These are phyloP conservation scores for Naganishia sp. DNA, from an alignment of 1,284 basidiomycete genomes.

Conservation along the genomic window DNA sequence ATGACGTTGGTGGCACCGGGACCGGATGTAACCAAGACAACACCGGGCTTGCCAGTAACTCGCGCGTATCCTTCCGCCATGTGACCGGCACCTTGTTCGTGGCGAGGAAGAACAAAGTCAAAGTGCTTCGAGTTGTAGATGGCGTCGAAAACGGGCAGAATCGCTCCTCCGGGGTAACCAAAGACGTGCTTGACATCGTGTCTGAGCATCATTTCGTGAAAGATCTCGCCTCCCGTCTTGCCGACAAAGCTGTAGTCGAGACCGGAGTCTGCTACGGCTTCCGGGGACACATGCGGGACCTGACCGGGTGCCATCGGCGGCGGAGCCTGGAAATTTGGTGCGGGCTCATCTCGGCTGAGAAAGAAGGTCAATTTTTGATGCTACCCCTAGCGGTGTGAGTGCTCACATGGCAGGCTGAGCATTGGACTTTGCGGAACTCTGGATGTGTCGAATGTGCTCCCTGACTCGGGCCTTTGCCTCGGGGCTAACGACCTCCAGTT, in stretches of 20 bases:
- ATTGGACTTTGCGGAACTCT: conserved; percentile 62
- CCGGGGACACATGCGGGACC: conserved; percentile 33
- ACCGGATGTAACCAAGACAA: conserved; percentile 96
- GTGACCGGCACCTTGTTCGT: conserved; percentile 97
- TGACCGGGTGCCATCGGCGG: conserved; percentile 43
- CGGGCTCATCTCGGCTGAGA: conserved; percentile 45
- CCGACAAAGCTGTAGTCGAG: conserved; percentile 69
- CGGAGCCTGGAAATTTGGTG: conserved; percentile 50
- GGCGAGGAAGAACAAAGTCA: conserved; percentile 91
- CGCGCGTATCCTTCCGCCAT: conserved; percentile 99
- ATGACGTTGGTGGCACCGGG: conserved; percentile 97
- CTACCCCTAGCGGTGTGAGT: conserved; percentile 4
- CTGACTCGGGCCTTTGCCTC: conserved; percentile 62
- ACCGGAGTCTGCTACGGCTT: conserved; percentile 15
- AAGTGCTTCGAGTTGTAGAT: conserved; percentile 97
- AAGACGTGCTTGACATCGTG: conserved; percentile 96
- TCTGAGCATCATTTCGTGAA: conserved; percentile 99
- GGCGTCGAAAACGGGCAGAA: conserved; percentile 97
- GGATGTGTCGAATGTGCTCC: conserved; percentile 67
- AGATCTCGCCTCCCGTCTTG: conserved; percentile 93
- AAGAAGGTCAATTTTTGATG: background rate
- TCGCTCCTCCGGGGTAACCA: conserved; percentile 96
- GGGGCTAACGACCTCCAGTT: conserved; percentile 38
- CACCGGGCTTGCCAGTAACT: conserved; percentile 95
- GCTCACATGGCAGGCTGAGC: conserved; percentile 66